A percentile compares a stretch with the other conserved stretches of the same genome.
phyloP scores from a whole-genome alignment of 2,329 filamentous ascomycete genomes.

The Penicillium sumatraense region DNA sequence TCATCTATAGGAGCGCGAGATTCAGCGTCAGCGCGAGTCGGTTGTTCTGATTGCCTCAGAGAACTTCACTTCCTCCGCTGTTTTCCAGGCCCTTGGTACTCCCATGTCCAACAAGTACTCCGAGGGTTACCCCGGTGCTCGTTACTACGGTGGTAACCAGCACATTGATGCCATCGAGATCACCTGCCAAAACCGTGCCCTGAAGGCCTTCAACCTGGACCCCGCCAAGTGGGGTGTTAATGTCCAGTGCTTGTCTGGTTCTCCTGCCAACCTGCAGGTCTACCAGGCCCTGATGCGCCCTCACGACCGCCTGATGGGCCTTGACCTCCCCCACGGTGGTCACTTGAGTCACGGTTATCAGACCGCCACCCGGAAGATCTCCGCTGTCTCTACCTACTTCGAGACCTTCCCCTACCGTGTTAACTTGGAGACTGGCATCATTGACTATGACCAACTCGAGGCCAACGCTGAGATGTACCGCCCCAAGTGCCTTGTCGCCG shows the following conservation, averaged over 20 bases:
- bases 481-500: constrained; percentile 93
- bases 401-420: constrained; percentile 96
- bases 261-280: constrained; percentile 95
- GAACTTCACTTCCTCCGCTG: constrained; percentile 97
- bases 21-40: constrained; percentile 96
- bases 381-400: constrained; percentile 98
- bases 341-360: constrained; percentile 98
- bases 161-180: constrained; percentile 97
- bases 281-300: constrained; percentile 94
- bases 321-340: constrained; percentile 94
- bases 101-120: constrained; percentile 99
- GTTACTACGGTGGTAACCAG: constrained; percentile 99
- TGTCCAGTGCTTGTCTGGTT: constrained; percentile 90
- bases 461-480: constrained; percentile 86
- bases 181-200: constrained; percentile 91
- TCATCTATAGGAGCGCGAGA: constrained; percentile 74
- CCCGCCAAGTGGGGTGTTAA: constrained; percentile 96
- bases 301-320: constrained; percentile 94
- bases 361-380: constrained; percentile 91
- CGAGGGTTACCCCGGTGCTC: constrained; percentile 95
- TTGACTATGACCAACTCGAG: constrained; percentile 92
- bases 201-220: constrained; percentile 87
- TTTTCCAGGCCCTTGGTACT: constrained; percentile 94
- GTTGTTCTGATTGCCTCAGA: constrained; percentile 99
- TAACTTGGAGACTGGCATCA: constrained; percentile 85